These are phyloP conservation scores for Penicillium sp. DNA, from an alignment of 2,329 filamentous ascomycete genomes.

Conservation along the genomic window DNA sequence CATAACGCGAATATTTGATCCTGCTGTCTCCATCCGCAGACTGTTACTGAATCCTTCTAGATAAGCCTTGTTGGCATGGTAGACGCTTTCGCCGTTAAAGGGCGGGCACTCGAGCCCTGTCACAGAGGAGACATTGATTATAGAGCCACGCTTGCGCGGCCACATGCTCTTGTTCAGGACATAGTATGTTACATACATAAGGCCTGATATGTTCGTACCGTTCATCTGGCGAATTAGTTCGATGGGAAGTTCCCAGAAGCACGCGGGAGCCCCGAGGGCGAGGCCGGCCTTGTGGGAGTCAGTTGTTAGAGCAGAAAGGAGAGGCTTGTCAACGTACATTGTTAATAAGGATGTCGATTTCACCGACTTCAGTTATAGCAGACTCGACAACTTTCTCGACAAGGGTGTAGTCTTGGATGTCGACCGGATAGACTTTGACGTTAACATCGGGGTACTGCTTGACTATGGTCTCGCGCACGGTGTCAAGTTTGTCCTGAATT, in stretches of 20 bases:
- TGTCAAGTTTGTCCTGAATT: too few relatives aligned
- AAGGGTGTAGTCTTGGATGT: slow-evolving; percentile 20
- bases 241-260: slow-evolving; percentile 49
- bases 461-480: too few relatives aligned
- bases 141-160: slow-evolving; percentile 28
- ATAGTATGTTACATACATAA: slow-evolving; percentile 52
- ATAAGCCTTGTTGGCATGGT: slow-evolving; percentile 53
- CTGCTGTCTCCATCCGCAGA: slow-evolving; percentile 52
- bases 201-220: slow-evolving; percentile 53
- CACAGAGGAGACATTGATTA: background rate
- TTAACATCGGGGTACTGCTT: too few relatives aligned
- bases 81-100: slow-evolving; percentile 55
- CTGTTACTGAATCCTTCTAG: slow-evolving; percentile 57
- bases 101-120: slow-evolving; percentile 50
- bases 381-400: slow-evolving; percentile 30
- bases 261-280: slow-evolving; percentile 51
- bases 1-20: slow-evolving; percentile 54
- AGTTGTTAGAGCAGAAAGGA: background rate
- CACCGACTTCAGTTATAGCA: slow-evolving; percentile 37
- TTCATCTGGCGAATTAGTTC: slow-evolving; percentile 52
- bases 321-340: slow-evolving; percentile 35
- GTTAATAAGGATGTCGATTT: slow-evolving; percentile 54
- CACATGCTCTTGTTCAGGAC: slow-evolving; percentile 52
- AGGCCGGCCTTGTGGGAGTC: slow-evolving; percentile 44
- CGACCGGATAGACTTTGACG: slow-evolving; percentile 3